These are phyloP conservation scores for Trametes hirsuta DNA, from an alignment of 1,284 basidiomycete species.

Conservation along the genomic window DNA sequence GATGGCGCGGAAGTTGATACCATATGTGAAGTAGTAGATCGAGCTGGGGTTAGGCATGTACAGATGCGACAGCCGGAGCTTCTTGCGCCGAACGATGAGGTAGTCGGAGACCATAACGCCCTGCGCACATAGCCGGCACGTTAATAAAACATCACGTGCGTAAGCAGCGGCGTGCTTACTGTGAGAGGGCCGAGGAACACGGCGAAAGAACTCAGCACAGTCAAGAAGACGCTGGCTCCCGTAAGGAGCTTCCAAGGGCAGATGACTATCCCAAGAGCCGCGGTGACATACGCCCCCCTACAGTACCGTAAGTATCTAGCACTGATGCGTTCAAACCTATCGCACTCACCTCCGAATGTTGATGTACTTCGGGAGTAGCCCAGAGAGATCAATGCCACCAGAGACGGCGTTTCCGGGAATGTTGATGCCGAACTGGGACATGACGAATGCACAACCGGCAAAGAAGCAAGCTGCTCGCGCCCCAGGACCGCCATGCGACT, in stretches of 20 bases:
- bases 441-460: conserved; percentile 24
- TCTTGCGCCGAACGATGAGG: conserved; percentile 23
- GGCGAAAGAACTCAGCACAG: conserved; percentile 25
- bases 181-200: conserved; percentile 29
- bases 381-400: conserved; percentile 26
- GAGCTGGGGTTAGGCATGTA: conserved; percentile 24
- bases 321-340: too few species aligned
- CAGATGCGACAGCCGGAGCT: conserved; percentile 23
- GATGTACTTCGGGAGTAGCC: conserved; percentile 26
- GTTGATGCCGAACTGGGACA: conserved; percentile 30
- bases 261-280: conserved; percentile 21
- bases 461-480: conserved; percentile 28
- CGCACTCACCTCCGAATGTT: conserved; percentile 19
- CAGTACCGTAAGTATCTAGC: too few species aligned
- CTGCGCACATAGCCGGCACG: not conserved
- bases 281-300: conserved; percentile 25
- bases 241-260: conserved; percentile 29
- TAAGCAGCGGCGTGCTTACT: not conserved
- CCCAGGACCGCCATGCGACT: conserved; percentile 20
- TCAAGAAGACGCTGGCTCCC: conserved; percentile 26
- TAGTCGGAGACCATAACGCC: conserved; percentile 28
- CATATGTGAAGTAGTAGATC: conserved; percentile 28
- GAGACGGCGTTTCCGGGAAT: conserved; percentile 26
- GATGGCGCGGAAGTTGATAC: conserved; percentile 27
- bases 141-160: not conserved